Conservation (phyloP, 371 early-diverging fungal species). For the Mucor lusitanicus region DNA sequence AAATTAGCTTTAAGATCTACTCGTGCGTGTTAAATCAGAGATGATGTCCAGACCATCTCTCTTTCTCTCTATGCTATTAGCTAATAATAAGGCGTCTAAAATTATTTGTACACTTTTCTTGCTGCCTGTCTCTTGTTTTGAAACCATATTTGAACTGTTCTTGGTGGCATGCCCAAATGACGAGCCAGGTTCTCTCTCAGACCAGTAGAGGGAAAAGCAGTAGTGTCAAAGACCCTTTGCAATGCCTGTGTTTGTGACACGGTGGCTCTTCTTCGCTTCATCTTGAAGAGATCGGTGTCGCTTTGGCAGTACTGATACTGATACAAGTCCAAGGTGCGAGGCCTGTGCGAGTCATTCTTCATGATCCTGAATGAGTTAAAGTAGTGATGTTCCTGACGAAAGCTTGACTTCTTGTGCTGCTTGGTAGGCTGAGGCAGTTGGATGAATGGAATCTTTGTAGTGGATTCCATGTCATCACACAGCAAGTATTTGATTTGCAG, state of each 20-base stretch:
- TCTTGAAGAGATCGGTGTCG: conserved; percentile 28
- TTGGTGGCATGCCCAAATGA: conserved; percentile 70
- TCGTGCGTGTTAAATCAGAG: background rate
- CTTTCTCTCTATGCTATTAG: background rate
- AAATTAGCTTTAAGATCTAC: background rate
- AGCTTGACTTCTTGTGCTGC: background rate
- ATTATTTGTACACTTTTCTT: conserved; percentile 43
- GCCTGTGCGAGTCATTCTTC: background rate
- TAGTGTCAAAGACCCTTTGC: conserved; percentile 12
- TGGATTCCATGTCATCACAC: background rate
- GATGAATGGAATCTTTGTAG: background rate
- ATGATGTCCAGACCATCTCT: background rate
- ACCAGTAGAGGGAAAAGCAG: conserved; percentile 19
- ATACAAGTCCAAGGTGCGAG: background rate
- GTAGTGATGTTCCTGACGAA: background rate
- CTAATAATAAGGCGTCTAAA: background rate
- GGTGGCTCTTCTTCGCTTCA: conserved; percentile 34
- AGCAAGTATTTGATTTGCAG: background rate
- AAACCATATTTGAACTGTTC: conserved; percentile 88
- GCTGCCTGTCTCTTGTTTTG: conserved; percentile 84
- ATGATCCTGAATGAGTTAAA: background rate
- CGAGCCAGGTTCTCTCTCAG: conserved; percentile 60
- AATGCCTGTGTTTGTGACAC: conserved; percentile 28
- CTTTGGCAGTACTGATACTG: background rate
- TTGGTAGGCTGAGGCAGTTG: background rate